These are phyloP conservation scores for Fusarium illudens DNA, from an alignment of 2,329 filamentous ascomycete species.

Conservation along the genomic window DNA sequence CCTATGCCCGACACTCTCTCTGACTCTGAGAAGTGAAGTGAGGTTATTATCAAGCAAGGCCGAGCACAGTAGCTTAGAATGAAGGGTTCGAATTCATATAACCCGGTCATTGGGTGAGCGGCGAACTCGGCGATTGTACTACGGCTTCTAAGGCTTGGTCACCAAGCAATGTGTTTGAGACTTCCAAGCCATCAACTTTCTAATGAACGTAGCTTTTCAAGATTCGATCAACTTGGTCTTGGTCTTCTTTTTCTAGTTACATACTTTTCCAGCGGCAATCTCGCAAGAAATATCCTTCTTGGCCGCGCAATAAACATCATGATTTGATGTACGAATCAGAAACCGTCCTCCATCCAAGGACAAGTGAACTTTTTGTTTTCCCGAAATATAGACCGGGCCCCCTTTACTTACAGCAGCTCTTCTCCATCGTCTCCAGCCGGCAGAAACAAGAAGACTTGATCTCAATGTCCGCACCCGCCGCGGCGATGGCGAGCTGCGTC, in stretches of 20 bases:
- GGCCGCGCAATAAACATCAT: background rate
- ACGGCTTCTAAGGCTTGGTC: background rate
- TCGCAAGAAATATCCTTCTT: background rate
- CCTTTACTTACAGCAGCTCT: background rate
- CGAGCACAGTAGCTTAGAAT: background rate
- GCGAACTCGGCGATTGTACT: fast-evolving
- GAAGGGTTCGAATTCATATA: too few species aligned
- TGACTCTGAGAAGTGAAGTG: background rate
- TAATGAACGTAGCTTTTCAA: background rate
- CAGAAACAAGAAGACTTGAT: constrained; percentile 9
- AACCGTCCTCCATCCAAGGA: background rate
- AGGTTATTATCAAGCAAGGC: background rate
- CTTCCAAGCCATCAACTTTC: background rate
- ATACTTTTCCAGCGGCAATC: background rate
- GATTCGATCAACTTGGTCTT: background rate
- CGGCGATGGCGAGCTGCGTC: constrained; percentile 2
- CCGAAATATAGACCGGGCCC: background rate
- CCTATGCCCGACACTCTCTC: background rate
- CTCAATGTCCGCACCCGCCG: background rate
- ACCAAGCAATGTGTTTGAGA: background rate
- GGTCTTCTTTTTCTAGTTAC: too few species aligned
- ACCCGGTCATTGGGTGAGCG: background rate
- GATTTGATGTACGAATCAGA: background rate
- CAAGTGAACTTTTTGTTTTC: background rate
- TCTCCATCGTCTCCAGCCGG: background rate